phyloP scores from a whole-genome alignment of 345 rosid species.

The Boechera stricta region DNA sequence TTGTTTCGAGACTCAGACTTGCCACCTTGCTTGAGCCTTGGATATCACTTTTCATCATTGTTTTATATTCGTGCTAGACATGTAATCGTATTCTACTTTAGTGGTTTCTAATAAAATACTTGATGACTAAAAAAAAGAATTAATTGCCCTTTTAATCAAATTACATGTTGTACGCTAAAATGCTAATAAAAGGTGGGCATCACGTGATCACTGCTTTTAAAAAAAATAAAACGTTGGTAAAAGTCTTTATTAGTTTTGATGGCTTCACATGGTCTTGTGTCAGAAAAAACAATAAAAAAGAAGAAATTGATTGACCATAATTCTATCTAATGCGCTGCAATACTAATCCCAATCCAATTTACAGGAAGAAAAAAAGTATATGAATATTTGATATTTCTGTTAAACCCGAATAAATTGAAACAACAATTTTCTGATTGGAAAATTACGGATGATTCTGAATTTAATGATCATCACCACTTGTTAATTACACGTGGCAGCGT shows the following conservation, averaged over 20 bases:
- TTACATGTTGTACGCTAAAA: background rate
- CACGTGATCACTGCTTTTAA: slow-evolving; percentile 37
- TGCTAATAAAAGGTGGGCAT: slow-evolving; percentile 10
- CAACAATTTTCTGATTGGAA: background rate
- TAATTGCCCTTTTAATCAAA: background rate
- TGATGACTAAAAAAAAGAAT: too few species aligned
- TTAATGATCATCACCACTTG: background rate
- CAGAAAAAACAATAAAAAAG: slow-evolving; percentile 1
- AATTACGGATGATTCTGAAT: background rate
- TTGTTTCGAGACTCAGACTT: too few species aligned
- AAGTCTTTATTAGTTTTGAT: slow-evolving; percentile 42
- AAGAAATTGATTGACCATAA: slow-evolving; percentile 28
- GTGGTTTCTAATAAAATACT: too few species aligned
- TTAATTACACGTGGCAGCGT: slow-evolving; percentile 18
- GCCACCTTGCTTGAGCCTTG: too few species aligned
- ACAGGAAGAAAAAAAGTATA: background rate
- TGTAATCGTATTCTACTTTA: too few species aligned
- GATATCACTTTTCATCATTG: too few species aligned
- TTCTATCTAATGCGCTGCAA: background rate
- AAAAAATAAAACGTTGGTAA: slow-evolving; percentile 28
- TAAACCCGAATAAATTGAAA: background rate
- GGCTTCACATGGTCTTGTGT: slow-evolving; percentile 45
- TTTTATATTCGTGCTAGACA: too few species aligned
- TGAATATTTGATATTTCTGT: background rate
- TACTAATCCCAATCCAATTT: background rate